Evolutionary conservation across 139 green algal genomes (phyloP).

Genomic region (Dunaliella sp.): DNA sequence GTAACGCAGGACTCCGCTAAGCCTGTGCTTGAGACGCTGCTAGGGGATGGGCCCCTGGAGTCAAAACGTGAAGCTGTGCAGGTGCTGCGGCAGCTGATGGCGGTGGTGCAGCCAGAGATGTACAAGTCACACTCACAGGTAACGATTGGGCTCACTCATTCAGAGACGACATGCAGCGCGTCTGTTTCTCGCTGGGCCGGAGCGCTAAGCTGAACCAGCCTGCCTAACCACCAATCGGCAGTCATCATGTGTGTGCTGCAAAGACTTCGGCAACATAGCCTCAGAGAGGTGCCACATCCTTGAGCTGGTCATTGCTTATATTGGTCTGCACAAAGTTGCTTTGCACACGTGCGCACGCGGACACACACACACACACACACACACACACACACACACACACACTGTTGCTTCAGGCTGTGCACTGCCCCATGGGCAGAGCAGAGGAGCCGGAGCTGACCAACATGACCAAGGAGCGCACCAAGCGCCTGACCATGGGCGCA

Average conservation of each 20-base stretch:
- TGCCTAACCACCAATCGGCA: too few relatives aligned
- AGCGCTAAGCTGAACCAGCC: too few relatives aligned
- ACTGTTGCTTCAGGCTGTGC: slow-evolving; percentile 16
- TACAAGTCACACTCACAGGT: slow-evolving; percentile 20
- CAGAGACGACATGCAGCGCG: too few relatives aligned
- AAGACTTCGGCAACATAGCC: too few relatives aligned
- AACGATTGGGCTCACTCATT: too few relatives aligned
- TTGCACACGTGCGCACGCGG: background rate
- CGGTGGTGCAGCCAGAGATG: slow-evolving; percentile 16
- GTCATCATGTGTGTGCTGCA: too few relatives aligned
- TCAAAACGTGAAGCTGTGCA: slow-evolving; percentile 31
- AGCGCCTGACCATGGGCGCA: slow-evolving; percentile 28
- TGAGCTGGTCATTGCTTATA: too few relatives aligned
- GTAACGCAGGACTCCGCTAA: background rate
- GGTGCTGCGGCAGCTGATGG: slow-evolving; percentile 21
- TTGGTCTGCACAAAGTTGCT: background rate
- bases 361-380: background rate
- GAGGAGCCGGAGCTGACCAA: slow-evolving; percentile 20
- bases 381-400: background rate
- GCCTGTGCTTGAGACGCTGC: slow-evolving; percentile 20
- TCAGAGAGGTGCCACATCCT: too few relatives aligned
- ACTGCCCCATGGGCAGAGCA: slow-evolving; percentile 8
- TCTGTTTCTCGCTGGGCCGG: too few relatives aligned
- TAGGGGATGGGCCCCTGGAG: slow-evolving; percentile 14
- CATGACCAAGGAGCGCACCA: slow-evolving; percentile 15